These are phyloP conservation scores for Epithele typhae DNA, from an alignment of 768 basidiomycete species.

Conservation along the genomic window DNA sequence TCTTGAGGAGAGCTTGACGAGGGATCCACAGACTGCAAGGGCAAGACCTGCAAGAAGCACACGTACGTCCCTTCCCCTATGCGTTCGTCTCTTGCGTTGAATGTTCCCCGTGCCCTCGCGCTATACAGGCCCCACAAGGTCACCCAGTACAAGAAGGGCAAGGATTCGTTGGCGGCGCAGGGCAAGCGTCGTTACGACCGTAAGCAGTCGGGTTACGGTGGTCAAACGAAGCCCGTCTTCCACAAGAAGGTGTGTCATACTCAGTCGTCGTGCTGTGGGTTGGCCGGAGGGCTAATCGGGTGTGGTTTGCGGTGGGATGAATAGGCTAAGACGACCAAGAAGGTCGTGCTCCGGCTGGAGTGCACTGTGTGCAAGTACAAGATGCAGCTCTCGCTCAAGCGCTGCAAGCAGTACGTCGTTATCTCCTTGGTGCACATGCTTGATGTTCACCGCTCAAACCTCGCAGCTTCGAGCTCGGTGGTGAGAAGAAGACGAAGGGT, in stretches of 20 bases:
- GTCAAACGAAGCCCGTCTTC: constrained; percentile 99
- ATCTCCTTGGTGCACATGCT: neutral
- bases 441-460: neutral
- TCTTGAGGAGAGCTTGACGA: constrained; percentile 14
- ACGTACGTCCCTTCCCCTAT: constrained; percentile 51
- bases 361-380: constrained; percentile 99
- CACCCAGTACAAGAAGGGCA: constrained; percentile 99
- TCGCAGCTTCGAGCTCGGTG: constrained; percentile 93
- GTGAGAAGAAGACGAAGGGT: constrained; percentile 99
- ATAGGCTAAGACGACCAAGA: constrained; percentile 98
- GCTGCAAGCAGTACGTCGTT: constrained; percentile 92
- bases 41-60: constrained; percentile 95
- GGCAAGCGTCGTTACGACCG: constrained; percentile 99
- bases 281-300: no score
- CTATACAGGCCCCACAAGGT: constrained; percentile 89
- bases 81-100: neutral
- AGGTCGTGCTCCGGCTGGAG: constrained; percentile 96
- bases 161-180: constrained; percentile 96
- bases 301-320: neutral
- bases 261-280: neutral
- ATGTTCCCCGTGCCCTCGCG: constrained; percentile 8
- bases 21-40: constrained; percentile 74
- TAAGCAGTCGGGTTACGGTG: constrained; percentile 98
- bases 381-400: constrained; percentile 93
- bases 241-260: constrained; percentile 89